Percentiles rank a stretch among this genome's conserved stretches.
Evolutionary conservation across 2,329 filamentous ascomycete genomes (phyloP).

Genomic region (Calonectria leucothoes): DNA sequence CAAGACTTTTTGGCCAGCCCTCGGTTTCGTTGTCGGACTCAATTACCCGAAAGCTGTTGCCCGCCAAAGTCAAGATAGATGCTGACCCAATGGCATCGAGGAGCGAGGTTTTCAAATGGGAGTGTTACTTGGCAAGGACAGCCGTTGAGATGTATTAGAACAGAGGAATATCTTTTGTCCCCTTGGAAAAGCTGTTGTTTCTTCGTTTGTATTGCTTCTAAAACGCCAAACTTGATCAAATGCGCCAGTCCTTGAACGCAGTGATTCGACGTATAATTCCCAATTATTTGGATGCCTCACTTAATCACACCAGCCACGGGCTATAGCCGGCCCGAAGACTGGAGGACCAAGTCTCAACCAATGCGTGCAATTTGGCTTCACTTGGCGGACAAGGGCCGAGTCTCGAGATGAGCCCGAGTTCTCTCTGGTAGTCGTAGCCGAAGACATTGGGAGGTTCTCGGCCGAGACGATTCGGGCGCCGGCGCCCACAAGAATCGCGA

Average conservation of each 20-base stretch:
- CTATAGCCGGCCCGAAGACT: too few relatives aligned
- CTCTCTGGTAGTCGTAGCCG: too few relatives aligned
- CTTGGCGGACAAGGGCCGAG: background rate
- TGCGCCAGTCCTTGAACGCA: background rate
- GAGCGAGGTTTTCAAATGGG: background rate
- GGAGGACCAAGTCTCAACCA: background rate
- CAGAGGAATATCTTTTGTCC: too few relatives aligned
- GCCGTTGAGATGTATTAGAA: background rate
- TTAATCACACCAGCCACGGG: background rate
- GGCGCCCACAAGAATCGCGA: background rate
- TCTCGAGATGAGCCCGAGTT: background rate
- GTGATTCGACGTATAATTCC: background rate
- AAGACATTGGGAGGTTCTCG: background rate
- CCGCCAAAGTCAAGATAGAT: background rate
- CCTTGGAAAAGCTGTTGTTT: background rate
- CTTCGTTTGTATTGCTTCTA: too few relatives aligned
- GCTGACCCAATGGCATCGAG: background rate
- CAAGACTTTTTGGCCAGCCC: too few relatives aligned
- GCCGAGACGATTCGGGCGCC: background rate
- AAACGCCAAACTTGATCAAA: background rate
- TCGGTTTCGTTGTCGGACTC: background rate
- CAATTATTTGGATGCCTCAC: background rate
- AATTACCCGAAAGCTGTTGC: background rate
- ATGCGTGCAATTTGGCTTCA: too few relatives aligned
- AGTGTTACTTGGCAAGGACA: background rate